These are phyloP conservation scores for Eragrostis nindensis DNA, from an alignment of 176 grass and related monocot genomes.

Conservation along the genomic window DNA sequence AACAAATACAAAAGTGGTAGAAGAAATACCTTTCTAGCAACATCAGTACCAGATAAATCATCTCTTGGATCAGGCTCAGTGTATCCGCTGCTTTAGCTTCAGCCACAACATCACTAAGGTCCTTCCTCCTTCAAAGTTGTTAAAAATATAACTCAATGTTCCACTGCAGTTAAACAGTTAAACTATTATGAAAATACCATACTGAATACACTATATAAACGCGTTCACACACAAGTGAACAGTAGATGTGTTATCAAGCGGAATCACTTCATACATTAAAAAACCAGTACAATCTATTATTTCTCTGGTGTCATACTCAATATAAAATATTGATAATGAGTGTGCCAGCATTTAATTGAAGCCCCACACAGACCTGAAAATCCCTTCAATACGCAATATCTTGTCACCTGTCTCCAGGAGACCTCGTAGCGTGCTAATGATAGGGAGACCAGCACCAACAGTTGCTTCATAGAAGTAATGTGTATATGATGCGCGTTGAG, in stretches of 20 bases:
- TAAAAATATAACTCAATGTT: conserved; percentile 89
- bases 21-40: background rate
- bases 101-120: conserved; percentile 67
- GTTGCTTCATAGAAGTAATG: conserved; percentile 99
- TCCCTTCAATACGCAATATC: conserved; percentile 91
- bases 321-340: conserved; percentile 10
- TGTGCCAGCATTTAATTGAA: background rate
- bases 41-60: background rate
- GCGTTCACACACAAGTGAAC: background rate
- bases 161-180: conserved; percentile 56
- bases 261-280: background rate
- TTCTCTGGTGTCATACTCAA: background rate
- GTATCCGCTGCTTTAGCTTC: conserved; percentile 79
- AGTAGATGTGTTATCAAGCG: background rate
- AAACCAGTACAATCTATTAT: background rate
- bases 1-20: background rate
- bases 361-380: conserved; percentile 65
- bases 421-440: conserved; percentile 90
- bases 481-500: conserved; percentile 86
- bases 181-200: conserved; percentile 1
- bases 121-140: conserved; percentile 73
- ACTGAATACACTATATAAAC: background rate
- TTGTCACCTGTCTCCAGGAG: conserved; percentile 95
- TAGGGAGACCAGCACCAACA: conserved; percentile 95
- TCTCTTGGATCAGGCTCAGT: conserved; percentile 27